Evolutionary conservation across 2,329 filamentous ascomycete genomes (phyloP), one percentile per base, ranked within the genome.

Genomic region (Coleophoma crateriformis): DNA sequence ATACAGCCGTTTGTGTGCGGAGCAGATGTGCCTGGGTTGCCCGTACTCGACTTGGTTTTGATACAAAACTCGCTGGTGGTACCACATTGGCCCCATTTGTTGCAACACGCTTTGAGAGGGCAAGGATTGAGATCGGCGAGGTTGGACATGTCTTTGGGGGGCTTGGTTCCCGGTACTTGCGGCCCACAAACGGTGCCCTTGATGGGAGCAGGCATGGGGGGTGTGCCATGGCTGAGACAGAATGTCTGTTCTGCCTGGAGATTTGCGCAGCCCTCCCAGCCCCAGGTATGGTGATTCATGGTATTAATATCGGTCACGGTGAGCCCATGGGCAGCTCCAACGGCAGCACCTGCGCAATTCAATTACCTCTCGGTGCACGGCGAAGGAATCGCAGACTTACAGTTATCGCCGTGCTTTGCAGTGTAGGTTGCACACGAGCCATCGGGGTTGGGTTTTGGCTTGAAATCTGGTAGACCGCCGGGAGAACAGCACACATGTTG

Each of bases 101-200:
- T 64, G 54, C 71, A 73, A 55, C 71, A 73, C 2, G 66, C 68
- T 41, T 57, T 58, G 0, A 75, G 60, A 0, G 70, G 70, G 51
- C 76, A 79, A 0, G 67, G 70, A 51, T 77, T 79, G 6, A 78
- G 58, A 8, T 61, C 55, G 0, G 62, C 53, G 3, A 75, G 41
- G 15, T 63, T 58, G 13, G 57, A 14, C 0, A 56, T 65, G n/a
- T 64, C 67, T 12, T 62, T 56, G 0, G 58, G 14, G 0, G 71
- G 43, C 10, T 55, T 45, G 0, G 72, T 74, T 1, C 71, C 70
- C 4, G 67, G 65, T 1, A 68, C 64, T 41, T 69, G 64, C 1
- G 76, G 76, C 0, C 77, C 76, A 56, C 76, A 77, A 0, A 67
- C 53, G 12, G 69, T 68, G 43, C 69, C 66, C 1, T 58, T 27